Evolutionary conservation across 805 yeast species (phyloP), one percentile per base, ranked within the genome.

Genomic region (Yamadazyma akitaensis): DNA sequence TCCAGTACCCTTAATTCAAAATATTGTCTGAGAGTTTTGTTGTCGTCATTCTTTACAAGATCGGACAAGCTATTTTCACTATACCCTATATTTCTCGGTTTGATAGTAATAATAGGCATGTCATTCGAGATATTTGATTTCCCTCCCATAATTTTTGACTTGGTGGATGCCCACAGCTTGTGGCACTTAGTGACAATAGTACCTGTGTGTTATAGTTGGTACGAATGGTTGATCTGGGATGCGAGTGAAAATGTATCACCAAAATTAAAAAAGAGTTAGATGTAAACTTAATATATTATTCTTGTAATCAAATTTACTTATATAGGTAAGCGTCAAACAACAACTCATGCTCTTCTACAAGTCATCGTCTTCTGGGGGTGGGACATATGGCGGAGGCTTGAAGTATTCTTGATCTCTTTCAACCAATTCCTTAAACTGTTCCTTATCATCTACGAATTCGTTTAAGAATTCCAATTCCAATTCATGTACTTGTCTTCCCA

Each of bases 401-500:
- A 85, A 85, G 56, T 64, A 79, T 60, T 85, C 87, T 68, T 85
- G 91, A 59, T 85, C 77, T 9, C 61, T 63, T 51, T 63, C 66
- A 32, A 82, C 79, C 18, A 77, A 72, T 13, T 54, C 57, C 51
- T 64, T 74, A 60, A 80, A 81, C 8, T 67, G 68, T 7, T 70
- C 80, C 51, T 70, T 67, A 57, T 88, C 77, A 47, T 80, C 84
- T 26, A 86, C 85, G 67, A 81, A 92, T 57, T 82, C 91, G 50
- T 84, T 70, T 62, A 94, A 68, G 61, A 84, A 92, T 55, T 91
- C 97, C 56, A 88, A 66, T 64, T 92, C 99, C 49, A 92, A 76
- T 51, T 92, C 98, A 60, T 92, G 99, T 19, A 90, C 91, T 69
- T 84, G 92, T 77, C 95, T 80, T 19, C 99, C 99, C 44, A 92